These are phyloP conservation scores for Candida wancherniae DNA, from an alignment of 805 yeast genomes.

Conservation along the genomic window DNA sequence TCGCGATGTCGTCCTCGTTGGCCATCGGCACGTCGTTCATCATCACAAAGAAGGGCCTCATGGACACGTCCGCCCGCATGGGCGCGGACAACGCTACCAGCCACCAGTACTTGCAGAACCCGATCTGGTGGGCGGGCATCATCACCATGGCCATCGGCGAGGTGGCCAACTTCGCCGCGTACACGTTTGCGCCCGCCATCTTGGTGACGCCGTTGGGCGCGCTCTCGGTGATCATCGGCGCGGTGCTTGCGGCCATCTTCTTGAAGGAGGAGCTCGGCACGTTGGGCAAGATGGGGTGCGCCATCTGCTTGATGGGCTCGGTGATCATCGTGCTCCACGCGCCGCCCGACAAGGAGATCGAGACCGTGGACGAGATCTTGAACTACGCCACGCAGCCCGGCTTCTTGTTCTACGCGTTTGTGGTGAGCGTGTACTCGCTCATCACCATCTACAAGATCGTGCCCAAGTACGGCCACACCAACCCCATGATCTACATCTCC, in stretches of 20 bases:
- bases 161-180: conserved; percentile 89
- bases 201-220: conserved; percentile 92
- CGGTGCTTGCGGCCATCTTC: conserved; percentile 80
- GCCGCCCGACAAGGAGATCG: conserved; percentile 87
- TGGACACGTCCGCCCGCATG: conserved; percentile 58
- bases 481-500: conserved; percentile 85
- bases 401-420: conserved; percentile 59
- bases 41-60: conserved; percentile 80
- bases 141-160: conserved; percentile 88
- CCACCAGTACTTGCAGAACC: conserved; percentile 73
- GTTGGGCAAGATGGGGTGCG: conserved; percentile 89
- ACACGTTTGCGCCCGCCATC: conserved; percentile 92
- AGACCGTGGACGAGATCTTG: conserved; percentile 84
- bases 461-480: conserved; percentile 71
- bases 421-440: conserved; percentile 62
- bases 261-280: conserved; percentile 83
- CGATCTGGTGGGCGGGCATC: conserved; percentile 95
- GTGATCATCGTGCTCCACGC: conserved; percentile 87
- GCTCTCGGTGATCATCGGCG: conserved; percentile 83
- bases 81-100: conserved; percentile 52
- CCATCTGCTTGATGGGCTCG: conserved; percentile 82
- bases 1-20: conserved; percentile 80
- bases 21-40: conserved; percentile 91
- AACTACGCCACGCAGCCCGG: conserved; percentile 74
- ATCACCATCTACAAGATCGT: conserved; percentile 82